These are phyloP conservation scores for Cryptosporidium meleagridis DNA, from an alignment of 169 alveolate genomes.

Conservation along the genomic window DNA sequence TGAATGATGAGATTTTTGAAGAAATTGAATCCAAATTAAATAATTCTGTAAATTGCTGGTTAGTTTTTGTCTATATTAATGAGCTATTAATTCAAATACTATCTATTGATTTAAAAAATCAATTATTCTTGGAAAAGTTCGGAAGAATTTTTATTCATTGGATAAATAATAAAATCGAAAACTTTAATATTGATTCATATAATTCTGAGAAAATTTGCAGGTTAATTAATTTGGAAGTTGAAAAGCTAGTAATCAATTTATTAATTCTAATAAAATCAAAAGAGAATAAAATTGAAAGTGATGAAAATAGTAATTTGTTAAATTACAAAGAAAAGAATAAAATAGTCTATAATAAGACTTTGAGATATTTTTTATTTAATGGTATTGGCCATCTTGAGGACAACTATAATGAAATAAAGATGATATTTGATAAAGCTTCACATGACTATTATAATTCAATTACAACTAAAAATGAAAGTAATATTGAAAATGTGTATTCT, in stretches of 20 bases:
- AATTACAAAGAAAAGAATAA: slow-evolving; percentile 7
- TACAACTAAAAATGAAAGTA: neutral
- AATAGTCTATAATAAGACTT: neutral
- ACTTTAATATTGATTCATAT: neutral
- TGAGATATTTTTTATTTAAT: slow-evolving; percentile 21
- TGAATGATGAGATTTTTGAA: neutral
- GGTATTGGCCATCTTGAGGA: neutral
- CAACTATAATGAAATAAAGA: slow-evolving; percentile 5
- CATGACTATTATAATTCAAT: neutral
- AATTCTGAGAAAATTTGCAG: neutral
- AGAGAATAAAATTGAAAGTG: neutral
- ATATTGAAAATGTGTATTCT: neutral
- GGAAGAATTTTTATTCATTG: neutral
- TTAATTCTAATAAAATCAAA: neutral
- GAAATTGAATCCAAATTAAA: neutral
- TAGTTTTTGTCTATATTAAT: slow-evolving; percentile 21
- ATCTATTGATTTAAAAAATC: neutral
- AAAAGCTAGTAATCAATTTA: slow-evolving; percentile 20
- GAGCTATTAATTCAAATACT: slow-evolving; percentile 5
- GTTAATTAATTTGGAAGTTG: slow-evolving; percentile 24
- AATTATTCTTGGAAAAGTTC: neutral
- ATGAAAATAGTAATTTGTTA: neutral
- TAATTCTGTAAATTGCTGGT: neutral
- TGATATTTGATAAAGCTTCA: neutral
- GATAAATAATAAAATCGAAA: neutral